Evolutionary conservation across 2,329 filamentous ascomycete genomes (phyloP).

Genomic region (Diaporthe caulivora): DNA sequence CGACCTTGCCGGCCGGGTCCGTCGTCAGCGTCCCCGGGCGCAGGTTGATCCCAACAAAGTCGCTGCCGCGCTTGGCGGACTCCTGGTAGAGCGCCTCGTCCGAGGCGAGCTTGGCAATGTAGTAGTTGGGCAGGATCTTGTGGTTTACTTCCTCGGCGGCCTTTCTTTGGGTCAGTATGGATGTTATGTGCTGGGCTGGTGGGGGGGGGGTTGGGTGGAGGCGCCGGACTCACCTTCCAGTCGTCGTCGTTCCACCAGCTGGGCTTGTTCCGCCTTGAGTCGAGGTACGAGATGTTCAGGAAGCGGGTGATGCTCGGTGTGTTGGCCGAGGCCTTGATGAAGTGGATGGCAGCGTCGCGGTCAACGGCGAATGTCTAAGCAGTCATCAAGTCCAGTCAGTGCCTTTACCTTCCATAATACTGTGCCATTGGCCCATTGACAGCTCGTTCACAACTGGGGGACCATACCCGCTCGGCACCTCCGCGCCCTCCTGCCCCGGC

Average conservation of each 20-base stretch:
- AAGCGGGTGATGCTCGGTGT: constrained; percentile 70
- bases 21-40: constrained; percentile 65
- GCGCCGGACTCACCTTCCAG: constrained; percentile 51
- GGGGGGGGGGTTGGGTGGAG: not conserved
- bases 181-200: not conserved
- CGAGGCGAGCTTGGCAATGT: constrained; percentile 70
- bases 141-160: constrained; percentile 53
- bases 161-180: not conserved
- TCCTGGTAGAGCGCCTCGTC: constrained; percentile 68
- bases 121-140: constrained; percentile 64
- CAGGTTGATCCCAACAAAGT: constrained; percentile 64
- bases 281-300: constrained; percentile 73
- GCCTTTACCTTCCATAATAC: too few species aligned
- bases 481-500: constrained; percentile 74
- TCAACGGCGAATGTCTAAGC: constrained; percentile 69
- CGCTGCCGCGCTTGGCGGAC: constrained; percentile 52
- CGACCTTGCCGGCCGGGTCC: constrained; percentile 60
- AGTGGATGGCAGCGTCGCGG: constrained; percentile 72
- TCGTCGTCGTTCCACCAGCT: constrained; percentile 67
- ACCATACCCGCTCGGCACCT: constrained; percentile 60
- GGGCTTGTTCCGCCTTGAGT: constrained; percentile 63
- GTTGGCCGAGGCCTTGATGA: constrained; percentile 70
- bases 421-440: too few species aligned
- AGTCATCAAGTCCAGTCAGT: not conserved
- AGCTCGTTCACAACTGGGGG: too few species aligned